Conservation (phyloP, 2,329 filamentous ascomycete species). For the Fusarium illudens region DNA sequence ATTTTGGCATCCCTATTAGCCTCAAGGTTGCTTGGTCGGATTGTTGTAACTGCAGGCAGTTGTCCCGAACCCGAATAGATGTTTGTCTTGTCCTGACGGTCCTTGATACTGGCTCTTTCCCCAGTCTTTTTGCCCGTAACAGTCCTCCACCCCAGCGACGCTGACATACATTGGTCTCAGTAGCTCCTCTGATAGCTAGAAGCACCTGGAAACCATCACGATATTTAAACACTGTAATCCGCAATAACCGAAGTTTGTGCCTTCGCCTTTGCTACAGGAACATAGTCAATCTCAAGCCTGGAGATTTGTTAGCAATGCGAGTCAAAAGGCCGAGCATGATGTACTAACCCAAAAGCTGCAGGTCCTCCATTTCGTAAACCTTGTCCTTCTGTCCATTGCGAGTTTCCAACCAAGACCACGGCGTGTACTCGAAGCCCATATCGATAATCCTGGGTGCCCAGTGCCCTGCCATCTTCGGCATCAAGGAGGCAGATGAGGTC, state of each 20-base stretch:
- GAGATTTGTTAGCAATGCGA: background rate
- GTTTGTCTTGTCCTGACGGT: too few species aligned
- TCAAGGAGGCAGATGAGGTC: constrained; percentile 23
- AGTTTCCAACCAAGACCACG: constrained; percentile 11
- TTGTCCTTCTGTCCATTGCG: constrained; percentile 11
- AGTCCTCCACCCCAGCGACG: too few species aligned
- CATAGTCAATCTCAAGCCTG: background rate
- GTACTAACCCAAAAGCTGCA: background rate
- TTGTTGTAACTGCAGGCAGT: too few species aligned
- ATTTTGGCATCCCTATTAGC: too few species aligned
- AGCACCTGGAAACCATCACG: too few species aligned
- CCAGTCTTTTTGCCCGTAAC: too few species aligned
- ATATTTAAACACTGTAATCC: background rate
- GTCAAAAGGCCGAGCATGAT: rapidly evolving
- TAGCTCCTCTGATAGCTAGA: too few species aligned
- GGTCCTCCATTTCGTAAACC: background rate
- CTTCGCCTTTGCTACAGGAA: rapidly evolving
- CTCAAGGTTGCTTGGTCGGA: too few species aligned
- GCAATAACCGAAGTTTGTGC: rapidly evolving
- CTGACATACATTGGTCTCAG: too few species aligned
- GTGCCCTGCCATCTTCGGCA: constrained; percentile 8
- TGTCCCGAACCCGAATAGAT: too few species aligned
- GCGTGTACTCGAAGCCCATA: constrained; percentile 19
- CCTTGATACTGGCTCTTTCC: too few species aligned
- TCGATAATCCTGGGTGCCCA: constrained; percentile 21